These are phyloP conservation scores for Bolboschoenus planiculmis DNA, from an alignment of 176 grass and related monocot genomes.

Conservation along the genomic window DNA sequence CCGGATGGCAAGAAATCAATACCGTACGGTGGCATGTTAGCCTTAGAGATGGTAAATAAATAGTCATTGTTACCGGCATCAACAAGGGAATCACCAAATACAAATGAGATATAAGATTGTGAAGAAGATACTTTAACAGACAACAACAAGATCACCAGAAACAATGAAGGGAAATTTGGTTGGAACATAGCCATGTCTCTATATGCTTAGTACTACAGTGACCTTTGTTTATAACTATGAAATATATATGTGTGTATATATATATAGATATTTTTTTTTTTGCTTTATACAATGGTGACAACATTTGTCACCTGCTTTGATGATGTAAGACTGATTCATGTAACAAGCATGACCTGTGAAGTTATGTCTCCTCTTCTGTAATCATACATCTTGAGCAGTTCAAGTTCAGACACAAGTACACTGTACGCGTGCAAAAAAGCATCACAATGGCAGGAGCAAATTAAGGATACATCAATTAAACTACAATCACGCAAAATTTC, in stretches of 20 bases:
- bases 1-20: slow-evolving; percentile 65
- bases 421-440: not conserved
- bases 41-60: slow-evolving; percentile 76
- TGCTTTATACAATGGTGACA: not conserved
- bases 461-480: not conserved
- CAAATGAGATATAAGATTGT: slow-evolving; percentile 40
- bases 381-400: slow-evolving; percentile 12
- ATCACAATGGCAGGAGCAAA: slow-evolving; percentile 4
- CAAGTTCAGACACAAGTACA: not conserved
- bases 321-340: slow-evolving; percentile 16
- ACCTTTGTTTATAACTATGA: not conserved
- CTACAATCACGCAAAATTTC: not conserved
- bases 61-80: slow-evolving; percentile 89
- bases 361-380: slow-evolving; percentile 20
- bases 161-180: slow-evolving; percentile 6
- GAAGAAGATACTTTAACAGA: slow-evolving; percentile 25
- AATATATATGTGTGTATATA: no score
- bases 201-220: not conserved
- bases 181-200: slow-evolving; percentile 29
- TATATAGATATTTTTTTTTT: not conserved
- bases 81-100: slow-evolving; percentile 92
- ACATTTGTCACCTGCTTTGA: not conserved
- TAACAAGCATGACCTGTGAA: slow-evolving; percentile 19
- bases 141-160: slow-evolving; percentile 26
- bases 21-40: slow-evolving; percentile 63